Evolutionary conservation across 2,329 filamentous ascomycete genomes (phyloP).

Genomic region (Ophiostoma fasciatum): DNA sequence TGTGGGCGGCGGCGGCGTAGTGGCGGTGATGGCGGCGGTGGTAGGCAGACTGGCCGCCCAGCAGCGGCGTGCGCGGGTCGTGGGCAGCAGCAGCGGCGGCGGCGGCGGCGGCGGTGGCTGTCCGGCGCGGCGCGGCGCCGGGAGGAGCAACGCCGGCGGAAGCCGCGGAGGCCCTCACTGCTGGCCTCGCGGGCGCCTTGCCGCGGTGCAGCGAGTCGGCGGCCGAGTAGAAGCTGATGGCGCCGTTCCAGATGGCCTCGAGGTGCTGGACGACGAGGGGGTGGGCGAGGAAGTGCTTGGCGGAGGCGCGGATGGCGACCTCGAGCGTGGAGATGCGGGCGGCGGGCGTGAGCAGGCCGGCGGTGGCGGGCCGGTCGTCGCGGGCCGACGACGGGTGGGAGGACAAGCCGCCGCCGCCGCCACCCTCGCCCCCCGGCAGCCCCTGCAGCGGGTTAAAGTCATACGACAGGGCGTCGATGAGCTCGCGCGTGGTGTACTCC

Average conservation of each 20-base stretch:
- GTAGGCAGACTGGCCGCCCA: conserved; percentile 24
- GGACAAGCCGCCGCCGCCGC: too few relatives aligned
- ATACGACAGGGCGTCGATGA: conserved; percentile 89
- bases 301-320: conserved; percentile 81
- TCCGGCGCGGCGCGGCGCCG: conserved; percentile 20
- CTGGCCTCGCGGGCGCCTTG: conserved; percentile 11
- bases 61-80: conserved; percentile 36
- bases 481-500: conserved; percentile 75
- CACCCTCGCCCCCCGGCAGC: conserved; percentile 37
- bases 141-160: neutral
- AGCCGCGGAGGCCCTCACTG: neutral
- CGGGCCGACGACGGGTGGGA: conserved; percentile 20
- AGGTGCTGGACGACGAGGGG: conserved; percentile 85
- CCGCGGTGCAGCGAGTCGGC: conserved; percentile 71
- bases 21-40: neutral
- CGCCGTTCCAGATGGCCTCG: conserved; percentile 95
- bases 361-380: conserved; percentile 23
- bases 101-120: neutral
- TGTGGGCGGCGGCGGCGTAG: conserved; percentile 11
- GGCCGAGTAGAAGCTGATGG: conserved; percentile 83
- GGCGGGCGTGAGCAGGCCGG: conserved; percentile 37
- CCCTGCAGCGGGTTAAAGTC: conserved; percentile 91
- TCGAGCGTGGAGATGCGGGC: conserved; percentile 75
- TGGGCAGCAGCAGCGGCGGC: neutral
- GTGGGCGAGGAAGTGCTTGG: conserved; percentile 84